These are phyloP conservation scores for Pseudogymnoascus sp. DNA, from an alignment of 2,329 filamentous ascomycete species.

Conservation along the genomic window DNA sequence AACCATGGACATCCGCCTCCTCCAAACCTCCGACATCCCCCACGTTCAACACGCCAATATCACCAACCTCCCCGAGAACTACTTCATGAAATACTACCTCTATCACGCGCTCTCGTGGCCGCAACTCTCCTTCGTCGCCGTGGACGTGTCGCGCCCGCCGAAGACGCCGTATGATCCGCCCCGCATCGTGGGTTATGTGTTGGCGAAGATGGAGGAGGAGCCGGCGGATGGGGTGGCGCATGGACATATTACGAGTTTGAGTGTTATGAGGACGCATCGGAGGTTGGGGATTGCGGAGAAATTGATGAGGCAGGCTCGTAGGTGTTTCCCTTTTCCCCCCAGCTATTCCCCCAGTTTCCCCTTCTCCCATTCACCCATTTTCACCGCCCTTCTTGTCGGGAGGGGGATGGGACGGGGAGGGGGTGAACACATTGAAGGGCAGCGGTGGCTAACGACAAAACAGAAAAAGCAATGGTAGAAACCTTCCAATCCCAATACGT, in stretches of 20 bases:
- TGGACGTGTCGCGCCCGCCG: slow-evolving; percentile 74
- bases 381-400: no score
- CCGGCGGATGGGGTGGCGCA: slow-evolving; percentile 83
- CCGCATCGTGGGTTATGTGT: slow-evolving; percentile 97
- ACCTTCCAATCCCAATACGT: slow-evolving; percentile 88
- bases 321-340: slow-evolving; percentile 30
- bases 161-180: slow-evolving; percentile 80
- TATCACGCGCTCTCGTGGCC: slow-evolving; percentile 99
- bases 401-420: background rate
- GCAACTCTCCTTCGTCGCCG: slow-evolving; percentile 90
- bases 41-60: slow-evolving; percentile 97
- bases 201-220: slow-evolving; percentile 99
- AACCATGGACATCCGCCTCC: slow-evolving; percentile 82
- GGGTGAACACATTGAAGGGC: no score
- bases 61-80: slow-evolving; percentile 97
- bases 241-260: slow-evolving; percentile 91
- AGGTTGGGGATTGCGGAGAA: slow-evolving; percentile 90
- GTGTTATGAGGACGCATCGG: slow-evolving; percentile 92
- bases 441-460: background rate
- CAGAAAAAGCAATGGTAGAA: slow-evolving; percentile 94
- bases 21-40: slow-evolving; percentile 74
- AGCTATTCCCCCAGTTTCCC: background rate
- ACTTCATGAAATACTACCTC: slow-evolving; percentile 99
- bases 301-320: slow-evolving; percentile 92
- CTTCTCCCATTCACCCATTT: background rate